Evolutionary conservation across 176 grass and related monocot genomes (phyloP).

Genomic region (Rhynchospora pubera): DNA sequence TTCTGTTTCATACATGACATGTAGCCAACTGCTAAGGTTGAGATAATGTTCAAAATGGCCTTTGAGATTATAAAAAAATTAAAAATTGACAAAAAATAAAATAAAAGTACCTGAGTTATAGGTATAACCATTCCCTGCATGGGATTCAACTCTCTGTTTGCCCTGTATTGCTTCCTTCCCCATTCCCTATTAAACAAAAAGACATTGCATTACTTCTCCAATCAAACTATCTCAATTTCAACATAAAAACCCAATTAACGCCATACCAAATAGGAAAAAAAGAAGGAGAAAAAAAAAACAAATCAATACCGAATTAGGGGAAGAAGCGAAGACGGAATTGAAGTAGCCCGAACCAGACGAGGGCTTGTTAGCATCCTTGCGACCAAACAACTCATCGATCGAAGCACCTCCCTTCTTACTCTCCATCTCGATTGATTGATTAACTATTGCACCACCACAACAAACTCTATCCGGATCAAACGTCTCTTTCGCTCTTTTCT

Average conservation of each 20-base stretch:
- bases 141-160: conserved; percentile 25
- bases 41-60: background rate
- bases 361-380: conserved; percentile 4
- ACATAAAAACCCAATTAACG: background rate
- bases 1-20: no score
- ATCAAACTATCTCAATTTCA: background rate
- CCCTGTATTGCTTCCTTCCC: conserved; percentile 19
- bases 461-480: conserved; percentile 13
- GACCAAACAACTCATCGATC: conserved; percentile 17
- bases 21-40: no score
- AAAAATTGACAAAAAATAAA: background rate
- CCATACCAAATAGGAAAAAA: background rate
- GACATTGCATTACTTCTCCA: background rate
- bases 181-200: conserved; percentile 13
- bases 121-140: conserved; percentile 17
- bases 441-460: conserved; percentile 1
- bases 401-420: conserved; percentile 20
- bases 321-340: conserved; percentile 10
- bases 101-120: conserved; percentile 4
- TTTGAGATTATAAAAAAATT: background rate
- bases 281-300: background rate
- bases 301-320: background rate
- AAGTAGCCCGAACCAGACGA: conserved; percentile 10
- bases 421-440: conserved; percentile 5
- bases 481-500: background rate